A percentile compares a stretch with the other conserved stretches of the same genome.
phyloP scores from a whole-genome alignment of 116 monocot genomes.

The Posidonia oceanica region DNA sequence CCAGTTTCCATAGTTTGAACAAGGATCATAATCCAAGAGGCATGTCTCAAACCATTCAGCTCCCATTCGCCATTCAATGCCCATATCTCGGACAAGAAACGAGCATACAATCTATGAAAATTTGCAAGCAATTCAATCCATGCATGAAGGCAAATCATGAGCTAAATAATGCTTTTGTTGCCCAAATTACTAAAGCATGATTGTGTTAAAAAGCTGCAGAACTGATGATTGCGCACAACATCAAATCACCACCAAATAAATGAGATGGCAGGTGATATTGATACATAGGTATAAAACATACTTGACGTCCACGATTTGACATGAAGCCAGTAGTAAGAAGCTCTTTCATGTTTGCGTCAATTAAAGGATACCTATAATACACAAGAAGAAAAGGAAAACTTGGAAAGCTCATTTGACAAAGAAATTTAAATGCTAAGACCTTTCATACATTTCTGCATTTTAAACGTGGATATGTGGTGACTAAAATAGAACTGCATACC shows the following conservation, averaged over 20 bases:
- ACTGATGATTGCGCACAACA: too few species aligned
- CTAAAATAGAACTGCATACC: constrained; percentile 27
- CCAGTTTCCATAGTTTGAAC: constrained; percentile 98
- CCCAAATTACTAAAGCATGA: background rate
- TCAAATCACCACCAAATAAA: too few species aligned
- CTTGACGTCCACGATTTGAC: constrained; percentile 98
- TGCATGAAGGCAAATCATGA: too few species aligned
- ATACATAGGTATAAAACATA: background rate
- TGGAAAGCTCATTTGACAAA: background rate
- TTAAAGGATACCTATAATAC: constrained; percentile 64
- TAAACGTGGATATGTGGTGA: background rate
- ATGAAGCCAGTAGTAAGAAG: constrained; percentile 79
- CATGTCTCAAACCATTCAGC: constrained; percentile 95
- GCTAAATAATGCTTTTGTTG: too few species aligned
- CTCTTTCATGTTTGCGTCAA: constrained; percentile 99
- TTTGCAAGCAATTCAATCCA: background rate
- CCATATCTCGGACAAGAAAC: constrained; percentile 88
- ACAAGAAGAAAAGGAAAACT: background rate
- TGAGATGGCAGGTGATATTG: too few species aligned
- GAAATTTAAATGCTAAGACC: background rate
- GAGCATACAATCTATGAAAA: constrained; percentile 79
- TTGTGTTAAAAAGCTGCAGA: background rate
- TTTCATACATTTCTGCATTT: background rate
- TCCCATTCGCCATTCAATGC: constrained; percentile 93
- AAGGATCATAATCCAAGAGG: constrained; percentile 84